These are phyloP conservation scores for Taiozyma sp. DNA, from an alignment of 1,139 yeast species.

Conservation along the genomic window DNA sequence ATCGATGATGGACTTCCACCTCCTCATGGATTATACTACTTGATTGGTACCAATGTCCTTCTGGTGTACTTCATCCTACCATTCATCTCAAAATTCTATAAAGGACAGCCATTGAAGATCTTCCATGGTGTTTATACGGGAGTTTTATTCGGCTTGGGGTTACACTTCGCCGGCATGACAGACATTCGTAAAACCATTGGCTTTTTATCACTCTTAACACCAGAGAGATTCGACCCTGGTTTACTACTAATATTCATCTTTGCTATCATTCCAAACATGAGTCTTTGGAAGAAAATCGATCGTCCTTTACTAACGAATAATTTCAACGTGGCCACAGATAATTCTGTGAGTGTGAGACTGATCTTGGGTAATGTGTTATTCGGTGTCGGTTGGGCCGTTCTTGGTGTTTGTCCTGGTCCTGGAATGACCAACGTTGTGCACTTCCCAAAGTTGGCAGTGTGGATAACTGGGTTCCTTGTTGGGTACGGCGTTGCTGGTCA, in stretches of 20 bases:
- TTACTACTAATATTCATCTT: slow-evolving; percentile 36
- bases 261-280: slow-evolving; percentile 38
- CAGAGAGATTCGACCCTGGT: slow-evolving; percentile 39
- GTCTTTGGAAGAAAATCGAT: slow-evolving; percentile 25
- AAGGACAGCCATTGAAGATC: slow-evolving; percentile 12
- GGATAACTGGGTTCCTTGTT: slow-evolving; percentile 11
- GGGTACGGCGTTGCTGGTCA: slow-evolving; percentile 8
- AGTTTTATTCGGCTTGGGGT: slow-evolving; percentile 39
- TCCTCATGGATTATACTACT: neutral
- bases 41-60: slow-evolving; percentile 9
- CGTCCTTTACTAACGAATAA: slow-evolving; percentile 22
- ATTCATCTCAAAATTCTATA: slow-evolving; percentile 5
- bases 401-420: slow-evolving; percentile 47
- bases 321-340: slow-evolving; percentile 24
- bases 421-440: slow-evolving; percentile 24
- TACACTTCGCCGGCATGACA: slow-evolving; percentile 41
- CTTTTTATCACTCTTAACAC: slow-evolving; percentile 33
- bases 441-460: slow-evolving; percentile 2
- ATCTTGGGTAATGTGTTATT: slow-evolving; percentile 36
- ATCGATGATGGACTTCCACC: neutral
- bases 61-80: slow-evolving; percentile 27
- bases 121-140: slow-evolving; percentile 34
- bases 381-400: slow-evolving; percentile 44
- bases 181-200: slow-evolving; percentile 39
- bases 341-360: slow-evolving; percentile 24